Evolutionary conservation across 2,329 filamentous ascomycete genomes (phyloP).

Genomic region (Botrytis squamosa): DNA sequence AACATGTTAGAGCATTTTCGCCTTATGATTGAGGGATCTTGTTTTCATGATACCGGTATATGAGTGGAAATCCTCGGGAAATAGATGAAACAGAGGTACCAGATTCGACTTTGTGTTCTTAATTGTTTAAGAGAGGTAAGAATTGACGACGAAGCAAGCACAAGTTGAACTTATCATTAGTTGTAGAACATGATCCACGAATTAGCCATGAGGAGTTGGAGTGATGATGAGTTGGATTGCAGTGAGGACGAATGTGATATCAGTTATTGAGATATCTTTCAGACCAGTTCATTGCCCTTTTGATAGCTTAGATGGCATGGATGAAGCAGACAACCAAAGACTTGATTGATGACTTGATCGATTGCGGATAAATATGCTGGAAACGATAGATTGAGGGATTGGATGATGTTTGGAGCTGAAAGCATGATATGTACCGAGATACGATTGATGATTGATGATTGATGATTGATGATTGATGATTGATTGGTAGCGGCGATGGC

Average conservation of each 20-base stretch:
- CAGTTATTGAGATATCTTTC: too few species aligned
- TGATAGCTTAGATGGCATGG: not conserved
- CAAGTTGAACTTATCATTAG: not conserved
- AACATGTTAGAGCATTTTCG: not conserved
- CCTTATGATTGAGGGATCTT: not conserved
- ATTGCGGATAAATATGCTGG: not conserved
- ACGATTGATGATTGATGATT: too few species aligned
- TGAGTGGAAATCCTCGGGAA: not conserved
- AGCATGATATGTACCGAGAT: too few species aligned
- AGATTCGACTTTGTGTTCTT: not conserved
- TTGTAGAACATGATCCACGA: not conserved
- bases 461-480: too few species aligned
- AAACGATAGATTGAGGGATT: not conserved
- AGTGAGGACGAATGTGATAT: not conserved
- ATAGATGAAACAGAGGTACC: not conserved
- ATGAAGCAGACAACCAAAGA: not conserved
- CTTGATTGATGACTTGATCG: not conserved
- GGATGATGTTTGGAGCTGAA: not conserved
- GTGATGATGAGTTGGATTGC: not conserved
- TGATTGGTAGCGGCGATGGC: not conserved
- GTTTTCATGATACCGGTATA: not conserved
- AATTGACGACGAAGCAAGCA: not conserved
- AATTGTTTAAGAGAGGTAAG: not conserved
- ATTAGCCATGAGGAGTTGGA: not conserved
- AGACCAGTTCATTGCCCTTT: not conserved